Evolutionary conservation across 768 basidiomycete species (phyloP), one percentile per base, ranked within the genome.

Genomic region (Exidia glandulosa): DNA sequence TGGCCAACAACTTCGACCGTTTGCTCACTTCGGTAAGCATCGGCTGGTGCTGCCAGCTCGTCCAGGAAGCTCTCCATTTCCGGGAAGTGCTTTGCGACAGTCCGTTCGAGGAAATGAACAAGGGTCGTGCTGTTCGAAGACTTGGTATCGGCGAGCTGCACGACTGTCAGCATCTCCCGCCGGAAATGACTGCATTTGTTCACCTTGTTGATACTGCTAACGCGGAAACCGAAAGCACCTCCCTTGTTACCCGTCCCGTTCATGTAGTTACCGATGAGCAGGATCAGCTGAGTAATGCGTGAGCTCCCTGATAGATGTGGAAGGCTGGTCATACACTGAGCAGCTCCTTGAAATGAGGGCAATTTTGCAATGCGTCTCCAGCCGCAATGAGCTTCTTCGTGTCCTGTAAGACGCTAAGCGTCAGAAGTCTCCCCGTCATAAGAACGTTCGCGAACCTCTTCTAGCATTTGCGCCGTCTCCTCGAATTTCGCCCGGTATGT

Each of bases 131-230:
- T 95, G 68, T 93, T 88, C 47, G 90, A 82, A 3, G 94, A 95
- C 73, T 99, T 99, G 3, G 95, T 99, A 69, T 99, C 96, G 37
- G 96, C 95, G 58, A 99, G 79, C 93, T 95, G 64, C 4, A 37
- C 29, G 41, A 45, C 30, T 61, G 57, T 58, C 16, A 14, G n/a
- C 23, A 6, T 41, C 19, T 54, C 57, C 47, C 62, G 32, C 31
- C 12, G 50, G 27, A 6, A 7, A 29, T 54, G 50, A 27, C 50
- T 9, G 63, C n/a, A n/a, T n/a, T n/a, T n/a, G n/a, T n/a, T n/a
- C 66, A 86, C 93, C 80, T 94, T 94, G 76, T 99, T 98, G 73
- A 99, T 94, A 71, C 94, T 95, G 74, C 91, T 93, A 57, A 98
- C 84, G 67, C 89, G 85, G 81, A 99, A 99, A 61, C 95, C 95